Percentiles rank a stretch among this genome's conserved stretches.
Evolutionary conservation across 2,329 filamentous ascomycete species (phyloP).

Genomic region (Colletotrichum horii): DNA sequence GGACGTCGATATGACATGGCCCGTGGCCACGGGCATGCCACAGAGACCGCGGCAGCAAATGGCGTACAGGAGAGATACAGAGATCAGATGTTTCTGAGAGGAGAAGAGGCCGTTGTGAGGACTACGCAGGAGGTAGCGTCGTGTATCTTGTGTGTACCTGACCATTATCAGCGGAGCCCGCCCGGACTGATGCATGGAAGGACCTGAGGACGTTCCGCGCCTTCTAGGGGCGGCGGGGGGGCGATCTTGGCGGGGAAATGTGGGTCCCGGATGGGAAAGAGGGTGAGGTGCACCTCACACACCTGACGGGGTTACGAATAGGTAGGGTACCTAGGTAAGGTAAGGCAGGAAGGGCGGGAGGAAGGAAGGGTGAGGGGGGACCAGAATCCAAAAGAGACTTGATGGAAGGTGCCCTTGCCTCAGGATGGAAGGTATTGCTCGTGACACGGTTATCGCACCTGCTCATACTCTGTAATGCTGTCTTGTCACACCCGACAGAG

Average conservation of each 20-base stretch:
- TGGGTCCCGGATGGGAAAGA: neutral
- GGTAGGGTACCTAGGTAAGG: no score
- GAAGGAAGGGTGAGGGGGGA: neutral
- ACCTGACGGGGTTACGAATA: neutral
- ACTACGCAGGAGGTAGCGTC: neutral
- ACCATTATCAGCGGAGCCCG: slow-evolving; percentile 9
- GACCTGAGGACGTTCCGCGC: slow-evolving; percentile 15
- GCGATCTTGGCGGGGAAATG: slow-evolving; percentile 7
- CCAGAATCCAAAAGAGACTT: neutral
- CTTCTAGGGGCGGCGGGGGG: slow-evolving; percentile 8
- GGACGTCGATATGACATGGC: neutral
- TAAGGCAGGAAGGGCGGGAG: neutral
- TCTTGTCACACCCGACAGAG: neutral
- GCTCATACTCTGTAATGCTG: neutral
- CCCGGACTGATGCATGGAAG: slow-evolving; percentile 19
- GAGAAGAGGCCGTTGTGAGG: neutral
- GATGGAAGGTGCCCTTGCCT: neutral
- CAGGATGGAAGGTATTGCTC: neutral
- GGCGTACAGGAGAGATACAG: neutral
- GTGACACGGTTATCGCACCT: neutral
- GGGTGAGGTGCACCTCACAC: neutral
- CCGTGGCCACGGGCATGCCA: neutral
- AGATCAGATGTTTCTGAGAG: neutral
- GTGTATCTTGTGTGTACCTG: neutral
- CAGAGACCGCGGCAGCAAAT: neutral